These are phyloP conservation scores for Thielaviopsis populi DNA, from an alignment of 2,329 filamentous ascomycete species.

Conservation along the genomic window DNA sequence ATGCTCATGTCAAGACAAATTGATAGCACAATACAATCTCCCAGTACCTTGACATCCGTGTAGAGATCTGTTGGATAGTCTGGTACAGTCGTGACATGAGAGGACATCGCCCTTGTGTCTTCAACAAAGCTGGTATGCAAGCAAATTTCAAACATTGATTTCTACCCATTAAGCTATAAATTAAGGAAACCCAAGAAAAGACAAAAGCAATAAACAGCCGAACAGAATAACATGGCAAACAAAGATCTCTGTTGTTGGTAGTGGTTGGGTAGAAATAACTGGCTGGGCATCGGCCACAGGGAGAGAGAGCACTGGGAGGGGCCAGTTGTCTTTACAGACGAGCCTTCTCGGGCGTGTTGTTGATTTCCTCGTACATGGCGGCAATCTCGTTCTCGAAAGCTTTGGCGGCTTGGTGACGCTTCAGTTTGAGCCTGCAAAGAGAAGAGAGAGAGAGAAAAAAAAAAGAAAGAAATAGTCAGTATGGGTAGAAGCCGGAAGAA, in stretches of 20 bases:
- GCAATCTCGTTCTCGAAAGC: constrained; percentile 39
- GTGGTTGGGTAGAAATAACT: neutral
- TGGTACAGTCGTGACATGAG: neutral
- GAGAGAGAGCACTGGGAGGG: neutral
- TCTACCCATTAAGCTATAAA: neutral
- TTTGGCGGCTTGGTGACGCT: constrained; percentile 41
- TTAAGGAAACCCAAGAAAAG: neutral
- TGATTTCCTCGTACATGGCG: constrained; percentile 41
- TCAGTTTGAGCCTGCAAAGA: constrained; percentile 38
- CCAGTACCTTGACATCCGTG: neutral
- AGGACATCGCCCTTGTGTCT: too few relatives aligned
- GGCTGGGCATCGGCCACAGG: neutral
- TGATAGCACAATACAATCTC: neutral
- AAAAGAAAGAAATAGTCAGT: too few relatives aligned
- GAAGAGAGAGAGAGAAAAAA: neutral
- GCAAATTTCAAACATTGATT: neutral
- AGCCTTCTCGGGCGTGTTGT: constrained; percentile 17
- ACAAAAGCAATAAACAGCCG: neutral
- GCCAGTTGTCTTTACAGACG: constrained; percentile 1
- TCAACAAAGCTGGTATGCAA: too few relatives aligned
- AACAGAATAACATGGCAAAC: neutral
- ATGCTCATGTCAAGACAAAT: too few relatives aligned
- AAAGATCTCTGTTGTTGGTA: neutral
- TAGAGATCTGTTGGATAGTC: neutral
- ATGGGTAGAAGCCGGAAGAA: neutral